Percentiles rank a stretch among this genome's conserved stretches.
These are phyloP conservation scores for Trichoderma semiorbis DNA, from an alignment of 2,329 filamentous ascomycete genomes.

Conservation along the genomic window DNA sequence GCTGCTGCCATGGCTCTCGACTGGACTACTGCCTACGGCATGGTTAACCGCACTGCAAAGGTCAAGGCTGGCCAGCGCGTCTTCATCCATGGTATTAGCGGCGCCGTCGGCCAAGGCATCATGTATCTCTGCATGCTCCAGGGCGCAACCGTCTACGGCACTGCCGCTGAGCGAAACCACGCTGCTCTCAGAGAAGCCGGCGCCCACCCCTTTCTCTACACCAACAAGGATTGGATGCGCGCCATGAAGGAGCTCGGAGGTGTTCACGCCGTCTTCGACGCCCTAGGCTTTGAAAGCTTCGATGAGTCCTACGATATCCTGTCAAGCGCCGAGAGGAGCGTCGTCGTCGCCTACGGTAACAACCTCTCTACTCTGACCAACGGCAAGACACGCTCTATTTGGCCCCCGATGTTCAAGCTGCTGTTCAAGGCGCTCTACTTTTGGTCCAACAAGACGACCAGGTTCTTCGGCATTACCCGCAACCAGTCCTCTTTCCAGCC, in stretches of 20 bases:
- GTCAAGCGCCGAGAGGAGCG: constrained; percentile 31
- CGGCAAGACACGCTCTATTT: constrained; percentile 34
- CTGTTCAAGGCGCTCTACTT: constrained; percentile 29
- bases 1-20: constrained; percentile 42
- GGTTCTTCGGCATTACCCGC: constrained; percentile 36
- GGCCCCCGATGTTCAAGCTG: constrained; percentile 34
- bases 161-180: constrained; percentile 46
- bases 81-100: constrained; percentile 50
- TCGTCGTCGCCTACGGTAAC: constrained; percentile 38
- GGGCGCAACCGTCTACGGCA: constrained; percentile 48
- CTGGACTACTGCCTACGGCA: constrained; percentile 42
- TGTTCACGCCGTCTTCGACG: constrained; percentile 46
- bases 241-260: constrained; percentile 45
- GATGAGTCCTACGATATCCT: constrained; percentile 48
- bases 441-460: constrained; percentile 31
- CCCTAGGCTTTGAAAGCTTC: constrained; percentile 49
- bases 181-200: constrained; percentile 36
- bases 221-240: constrained; percentile 47
- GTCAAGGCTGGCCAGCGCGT: constrained; percentile 43
- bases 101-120: constrained; percentile 45
- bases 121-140: constrained; percentile 40
- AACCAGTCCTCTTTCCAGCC: constrained; percentile 33
- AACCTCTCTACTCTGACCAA: constrained; percentile 33
- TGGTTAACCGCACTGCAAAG: constrained; percentile 37
- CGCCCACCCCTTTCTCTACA: constrained; percentile 44